These are phyloP conservation scores for Aspergillus versicolor DNA, from an alignment of 2,329 filamentous ascomycete genomes.

Conservation along the genomic window DNA sequence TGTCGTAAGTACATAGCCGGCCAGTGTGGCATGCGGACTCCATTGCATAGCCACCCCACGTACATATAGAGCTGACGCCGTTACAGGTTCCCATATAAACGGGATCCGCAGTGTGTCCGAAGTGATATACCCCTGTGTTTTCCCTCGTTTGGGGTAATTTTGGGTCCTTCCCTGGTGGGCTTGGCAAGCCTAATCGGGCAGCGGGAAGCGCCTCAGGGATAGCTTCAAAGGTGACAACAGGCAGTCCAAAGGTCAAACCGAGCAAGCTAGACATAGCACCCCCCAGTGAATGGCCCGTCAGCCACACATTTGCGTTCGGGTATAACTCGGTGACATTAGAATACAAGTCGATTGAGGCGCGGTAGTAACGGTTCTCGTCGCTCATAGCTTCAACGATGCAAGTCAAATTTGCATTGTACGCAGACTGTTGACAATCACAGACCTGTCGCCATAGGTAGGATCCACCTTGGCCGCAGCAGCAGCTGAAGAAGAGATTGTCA, in stretches of 20 bases:
- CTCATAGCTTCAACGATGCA: conserved; percentile 74
- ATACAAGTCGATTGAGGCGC: conserved; percentile 83
- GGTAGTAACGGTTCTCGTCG: conserved; percentile 88
- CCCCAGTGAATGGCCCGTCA: conserved; percentile 88
- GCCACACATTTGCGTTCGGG: conserved; percentile 79
- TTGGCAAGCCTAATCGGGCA: conserved; percentile 77
- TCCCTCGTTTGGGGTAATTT: conserved; percentile 67
- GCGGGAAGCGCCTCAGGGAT: conserved; percentile 88
- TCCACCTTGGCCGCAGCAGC: conserved; percentile 92
- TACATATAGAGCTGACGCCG: conserved; percentile 82
- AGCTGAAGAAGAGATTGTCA: conserved; percentile 97
- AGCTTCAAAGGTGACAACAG: conserved; percentile 89
- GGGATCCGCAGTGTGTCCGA: conserved; percentile 93
- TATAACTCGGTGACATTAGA: conserved; percentile 89
- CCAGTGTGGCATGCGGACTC: conserved; percentile 92
- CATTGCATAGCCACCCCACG: conserved; percentile 88
- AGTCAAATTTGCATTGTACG: conserved; percentile 89
- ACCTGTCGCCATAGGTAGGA: conserved; percentile 88
- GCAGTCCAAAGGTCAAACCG: conserved; percentile 85
- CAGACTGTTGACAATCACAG: conserved; percentile 84
- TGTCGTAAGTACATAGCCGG: conserved; percentile 85
- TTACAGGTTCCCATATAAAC: conserved; percentile 94
- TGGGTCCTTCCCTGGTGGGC: conserved; percentile 75
- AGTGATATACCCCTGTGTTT: conserved; percentile 80
- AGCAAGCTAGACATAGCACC: conserved; percentile 86